Evolutionary conservation across 2,329 filamentous ascomycete genomes (phyloP), one percentile per base, ranked within the genome.

Genomic region (Furcasterigmium sp.): DNA sequence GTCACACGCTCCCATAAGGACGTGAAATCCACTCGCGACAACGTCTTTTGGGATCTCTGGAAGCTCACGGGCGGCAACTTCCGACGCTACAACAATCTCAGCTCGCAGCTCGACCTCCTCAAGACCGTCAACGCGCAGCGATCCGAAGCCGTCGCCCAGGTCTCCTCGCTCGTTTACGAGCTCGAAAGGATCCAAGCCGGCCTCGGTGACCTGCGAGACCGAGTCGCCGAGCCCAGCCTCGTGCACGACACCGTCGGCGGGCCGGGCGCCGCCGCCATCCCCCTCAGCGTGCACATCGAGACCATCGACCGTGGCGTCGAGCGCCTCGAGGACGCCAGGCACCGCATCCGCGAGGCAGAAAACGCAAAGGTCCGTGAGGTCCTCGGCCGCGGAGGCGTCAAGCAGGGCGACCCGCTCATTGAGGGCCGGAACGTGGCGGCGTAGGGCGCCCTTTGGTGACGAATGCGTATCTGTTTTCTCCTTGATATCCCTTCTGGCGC

Each of bases 231-330:
- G 44, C 85, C 87, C 0, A 82, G 81, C 50, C 60, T 84, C 9
- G 54, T 82, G 10, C 73, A 73, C 2, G 73, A 69, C 20, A 65
- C 20, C 28, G n/a, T 15, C 3, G 32, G 29, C 29, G 18, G 15
- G 10, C n/a, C 32, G 23, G 23, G 7, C 7, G 23, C 23, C 26
- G 21, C 67, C 8, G 53, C 54, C 17, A 70, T 88, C 9, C 85
- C 86, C 3, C 66, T 93, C 5, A 75, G 76, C 40, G 82, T 88
- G 34, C 86, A 93, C 56, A 82, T 93, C 32, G 81, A 88, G 51
- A 82, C 80, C 44, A 89, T 93, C 48, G 73, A 85, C 45, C 69
- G 79, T 39, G 84, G 85, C 0, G 79, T 91, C 2, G 84, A 90
- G 60, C 72, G 87, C 49, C 64, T 93, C 47, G 82, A 87, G 58